Base-by-base conservation (phyloP, 495 filamentous ascomycete genomes). In the Penicillium crystallinum region DNA sequence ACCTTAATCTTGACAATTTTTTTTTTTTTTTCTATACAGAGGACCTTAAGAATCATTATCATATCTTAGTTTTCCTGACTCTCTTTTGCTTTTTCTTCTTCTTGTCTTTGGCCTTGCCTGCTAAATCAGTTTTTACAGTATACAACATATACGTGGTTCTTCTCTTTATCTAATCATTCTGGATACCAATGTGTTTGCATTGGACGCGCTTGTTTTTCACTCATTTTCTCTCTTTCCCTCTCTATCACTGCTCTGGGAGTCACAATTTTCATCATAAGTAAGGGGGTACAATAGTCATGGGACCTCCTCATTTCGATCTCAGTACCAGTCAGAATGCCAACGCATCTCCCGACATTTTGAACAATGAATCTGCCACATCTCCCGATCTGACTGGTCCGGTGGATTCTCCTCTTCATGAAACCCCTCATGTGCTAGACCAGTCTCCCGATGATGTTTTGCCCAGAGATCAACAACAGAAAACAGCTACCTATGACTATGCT, bases 401-500 rank as follows among this genome's bases (percentile, higher is more conserved):
- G 14, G 53, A 37, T 14, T 47, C 63, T 18, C 45, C 56, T 12
- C 39, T 50, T 22, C 52, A 62, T 14, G 53, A 66, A 45, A 46
- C 39, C 21, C 17, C 41, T 11, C 27, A 51, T 12, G 27, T 37
- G 19, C 40, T 55, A 27, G 57, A 35, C 8, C 47, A 40, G 3
- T 43, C 50, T 21, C 14, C 43, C 6, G 60, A 41, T 7, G 85
- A 80, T 17, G 77, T 90, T 67, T 77, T 95, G 7, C 81, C 82
- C 38, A 74, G 89, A 66, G 89, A 95, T 64, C 78, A 81, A 47
- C 86, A 88, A 54, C 78, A 83, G 53, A 89, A 82, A 69, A 95
- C 90, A 2, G 84, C 90, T 6, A 89, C 86, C 56, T 93, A 90
- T 67, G 88, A 93, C 67, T 84, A 87, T 63, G 82, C 88, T n/a